phyloP scores from a whole-genome alignment of 1,284 basidiomycete species.

The Pseudomicrostroma phylloplanum region DNA sequence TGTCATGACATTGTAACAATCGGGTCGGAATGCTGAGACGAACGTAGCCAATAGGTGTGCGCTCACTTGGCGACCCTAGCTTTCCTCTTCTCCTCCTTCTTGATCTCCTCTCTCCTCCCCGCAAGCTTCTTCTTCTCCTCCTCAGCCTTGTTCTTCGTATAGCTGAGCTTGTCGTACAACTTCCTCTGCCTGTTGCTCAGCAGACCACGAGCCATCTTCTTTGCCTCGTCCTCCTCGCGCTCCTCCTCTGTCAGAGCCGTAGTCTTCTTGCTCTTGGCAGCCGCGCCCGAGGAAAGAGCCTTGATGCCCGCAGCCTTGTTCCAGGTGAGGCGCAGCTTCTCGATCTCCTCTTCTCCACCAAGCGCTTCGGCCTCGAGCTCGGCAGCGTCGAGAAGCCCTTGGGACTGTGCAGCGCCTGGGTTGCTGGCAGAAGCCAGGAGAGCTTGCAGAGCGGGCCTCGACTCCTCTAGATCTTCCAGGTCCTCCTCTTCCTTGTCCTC shows the following conservation, averaged over 20 bases:
- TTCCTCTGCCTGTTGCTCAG: constrained; percentile 95
- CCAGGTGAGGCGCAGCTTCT: constrained; percentile 60
- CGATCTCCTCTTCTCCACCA: constrained; percentile 75
- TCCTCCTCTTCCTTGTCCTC: constrained; percentile 42
- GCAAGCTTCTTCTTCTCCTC: constrained; percentile 56
- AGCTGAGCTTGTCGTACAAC: constrained; percentile 91
- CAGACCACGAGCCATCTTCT: constrained; percentile 83
- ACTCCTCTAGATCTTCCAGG: constrained; percentile 48
- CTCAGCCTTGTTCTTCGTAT: constrained; percentile 70
- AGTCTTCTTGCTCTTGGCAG: constrained; percentile 17
- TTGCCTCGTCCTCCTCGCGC: constrained; percentile 65
- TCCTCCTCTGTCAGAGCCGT: constrained; percentile 47
- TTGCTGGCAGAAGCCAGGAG: constrained; percentile 57
- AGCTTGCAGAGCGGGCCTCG: constrained; percentile 23
- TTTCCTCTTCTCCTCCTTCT: constrained; percentile 11
- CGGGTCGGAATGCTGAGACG: neutral
- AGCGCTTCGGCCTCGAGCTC: constrained; percentile 89
- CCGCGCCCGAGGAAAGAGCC: constrained; percentile 26
- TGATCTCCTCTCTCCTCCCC: constrained; percentile 14
- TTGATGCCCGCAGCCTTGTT: constrained; percentile 12
- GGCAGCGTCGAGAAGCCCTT: constrained; percentile 70
- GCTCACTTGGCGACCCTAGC: constrained; percentile 9
- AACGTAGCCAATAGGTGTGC: neutral
- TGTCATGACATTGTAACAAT: neutral
- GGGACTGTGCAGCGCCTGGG: constrained; percentile 60